A percentile compares a stretch with the other conserved stretches of the same genome.
These are phyloP conservation scores for Aspergillus quadricinctus DNA, from an alignment of 2,329 filamentous ascomycete species.

Conservation along the genomic window DNA sequence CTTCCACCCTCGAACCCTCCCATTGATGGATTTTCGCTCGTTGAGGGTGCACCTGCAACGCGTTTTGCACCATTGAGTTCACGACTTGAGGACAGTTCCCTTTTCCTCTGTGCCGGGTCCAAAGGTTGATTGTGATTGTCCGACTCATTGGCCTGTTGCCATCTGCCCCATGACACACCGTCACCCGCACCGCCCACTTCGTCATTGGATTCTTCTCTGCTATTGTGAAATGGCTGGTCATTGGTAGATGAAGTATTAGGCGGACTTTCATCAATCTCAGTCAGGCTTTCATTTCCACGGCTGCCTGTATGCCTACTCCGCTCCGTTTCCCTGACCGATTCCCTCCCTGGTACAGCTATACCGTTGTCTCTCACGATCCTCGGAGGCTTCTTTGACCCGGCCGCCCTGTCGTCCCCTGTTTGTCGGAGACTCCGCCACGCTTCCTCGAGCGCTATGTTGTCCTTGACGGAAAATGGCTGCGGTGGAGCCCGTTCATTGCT, in stretches of 20 bases:
- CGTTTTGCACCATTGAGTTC: conserved; percentile 25
- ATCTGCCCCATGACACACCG: conserved; percentile 9
- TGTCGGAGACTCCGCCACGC: conserved; percentile 63
- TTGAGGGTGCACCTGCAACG: conserved; percentile 23
- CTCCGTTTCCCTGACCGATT: conserved; percentile 4
- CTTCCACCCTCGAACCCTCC: conserved; percentile 19
- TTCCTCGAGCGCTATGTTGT: conserved; percentile 74
- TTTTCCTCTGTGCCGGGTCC: conserved; percentile 20
- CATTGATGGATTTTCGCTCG: conserved; percentile 20
- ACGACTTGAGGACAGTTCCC: conserved; percentile 29
- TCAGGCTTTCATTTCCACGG: conserved; percentile 13
- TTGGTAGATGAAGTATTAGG: conserved; percentile 14
- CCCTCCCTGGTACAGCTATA: conserved; percentile 24
- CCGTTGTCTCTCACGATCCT: conserved; percentile 11
- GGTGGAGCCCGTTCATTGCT: conserved; percentile 57
- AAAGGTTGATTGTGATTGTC: conserved; percentile 8
- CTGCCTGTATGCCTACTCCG: conserved; percentile 8
- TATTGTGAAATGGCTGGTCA: conserved; percentile 7
- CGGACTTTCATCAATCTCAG: conserved; percentile 16
- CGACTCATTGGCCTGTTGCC: conserved; percentile 14
- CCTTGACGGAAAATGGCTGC: conserved; percentile 71
- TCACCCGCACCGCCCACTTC: conserved; percentile 8
- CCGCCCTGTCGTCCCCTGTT: conserved; percentile 9
- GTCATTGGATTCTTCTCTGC: conserved; percentile 8
- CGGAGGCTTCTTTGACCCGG: conserved; percentile 3